Evolutionary conservation across 805 yeast species (phyloP), one percentile per base, ranked within the genome.

Genomic region (Hanseniaspora mollemarum): DNA sequence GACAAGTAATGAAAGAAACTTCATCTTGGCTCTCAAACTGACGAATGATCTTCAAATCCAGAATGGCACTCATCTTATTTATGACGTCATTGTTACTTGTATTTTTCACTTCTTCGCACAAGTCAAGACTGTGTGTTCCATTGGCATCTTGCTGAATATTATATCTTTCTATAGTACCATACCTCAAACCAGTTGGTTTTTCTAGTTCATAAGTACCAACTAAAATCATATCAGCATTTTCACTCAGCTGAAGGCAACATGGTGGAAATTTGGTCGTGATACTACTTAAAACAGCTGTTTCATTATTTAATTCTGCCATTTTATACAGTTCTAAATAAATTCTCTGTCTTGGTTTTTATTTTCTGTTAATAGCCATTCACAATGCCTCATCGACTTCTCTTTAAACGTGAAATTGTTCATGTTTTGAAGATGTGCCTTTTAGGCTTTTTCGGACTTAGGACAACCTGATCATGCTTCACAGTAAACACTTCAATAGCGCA

Each of bases 141-240:
- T 57, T 51, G 12, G 7, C 9, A 33, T 25, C 32, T 26, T 25
- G 22, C 9, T 25, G 21, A 4, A 49, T 41, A 19, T 36, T 36
- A 45, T 67, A 73, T 1, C 73, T 58, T 48, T 76, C 82, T 1
- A 78, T 56, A 0, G 77, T 60, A 0, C 98, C 98, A 43, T 76
- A 72, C 52, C 96, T 70, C 1, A 60, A 56, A 1, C 82, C 80
- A 15, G 72, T 67, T 9, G 71, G 69, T 57, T 75, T 73, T 44
- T 85, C 79, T 33, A 90, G 69, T 51, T 81, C 76, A 62, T 92
- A 90, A 0, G 96, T 87, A 0, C 96, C 97, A 1, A 86, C 63
- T 10, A 86, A 60, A 1, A 86, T 55, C 9, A 74, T 60, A 0
- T 72, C 58, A 39, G 78, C 76, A 0, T 59, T 53, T 0, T 83